Conservation (phyloP, 2,329 filamentous ascomycete species). For the Aspergillus sp. region DNA sequence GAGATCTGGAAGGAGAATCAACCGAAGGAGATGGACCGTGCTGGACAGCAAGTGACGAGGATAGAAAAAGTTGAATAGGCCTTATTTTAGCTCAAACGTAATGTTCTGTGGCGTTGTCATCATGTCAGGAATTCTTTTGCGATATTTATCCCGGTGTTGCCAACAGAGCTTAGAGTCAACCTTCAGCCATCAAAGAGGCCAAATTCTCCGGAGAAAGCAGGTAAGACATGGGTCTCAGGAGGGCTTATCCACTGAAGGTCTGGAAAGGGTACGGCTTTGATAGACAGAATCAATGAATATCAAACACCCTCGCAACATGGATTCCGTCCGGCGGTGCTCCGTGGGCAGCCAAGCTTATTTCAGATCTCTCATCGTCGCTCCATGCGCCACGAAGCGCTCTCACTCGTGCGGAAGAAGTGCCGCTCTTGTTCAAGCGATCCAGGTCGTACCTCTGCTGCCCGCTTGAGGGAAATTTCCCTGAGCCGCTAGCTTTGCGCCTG, state of each 20-base stretch:
- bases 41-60: conserved; percentile 82
- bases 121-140: too few relatives aligned
- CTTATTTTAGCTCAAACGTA: too few relatives aligned
- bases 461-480: background rate
- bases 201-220: too few relatives aligned
- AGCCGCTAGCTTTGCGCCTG: background rate
- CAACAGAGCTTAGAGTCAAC: too few relatives aligned
- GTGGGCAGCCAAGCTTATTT: background rate
- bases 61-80: too few relatives aligned
- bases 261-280: too few relatives aligned
- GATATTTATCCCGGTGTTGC: too few relatives aligned
- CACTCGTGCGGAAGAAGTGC: background rate
- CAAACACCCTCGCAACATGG: background rate
- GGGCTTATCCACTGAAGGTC: too few relatives aligned
- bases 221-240: too few relatives aligned
- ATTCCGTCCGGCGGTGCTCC: background rate
- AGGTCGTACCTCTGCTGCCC: background rate
- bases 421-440: background rate
- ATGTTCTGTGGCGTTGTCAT: too few relatives aligned
- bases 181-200: too few relatives aligned
- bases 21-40: conserved; percentile 68
- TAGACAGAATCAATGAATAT: background rate
- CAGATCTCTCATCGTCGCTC: background rate
- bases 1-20: conserved; percentile 83
- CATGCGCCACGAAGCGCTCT: background rate